These are phyloP conservation scores for Auriscalpium microsporum DNA, from an alignment of 768 basidiomycete species.

Conservation along the genomic window DNA sequence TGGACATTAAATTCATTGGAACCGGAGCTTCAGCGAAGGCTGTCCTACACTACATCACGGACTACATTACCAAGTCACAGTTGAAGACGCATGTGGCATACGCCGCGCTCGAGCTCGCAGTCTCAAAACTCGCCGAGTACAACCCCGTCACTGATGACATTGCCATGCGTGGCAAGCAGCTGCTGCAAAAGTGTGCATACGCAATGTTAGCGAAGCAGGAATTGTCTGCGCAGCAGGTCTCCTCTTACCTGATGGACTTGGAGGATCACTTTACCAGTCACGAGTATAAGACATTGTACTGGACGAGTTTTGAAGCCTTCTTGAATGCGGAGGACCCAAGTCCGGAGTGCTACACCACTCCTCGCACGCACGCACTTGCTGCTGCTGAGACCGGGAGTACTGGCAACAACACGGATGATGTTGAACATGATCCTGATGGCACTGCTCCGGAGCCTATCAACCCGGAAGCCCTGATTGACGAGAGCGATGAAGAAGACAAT, in stretches of 20 bases:
- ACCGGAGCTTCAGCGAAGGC: conserved; percentile 35
- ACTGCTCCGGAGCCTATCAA: too few relatives aligned
- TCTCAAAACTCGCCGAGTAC: conserved; percentile 19
- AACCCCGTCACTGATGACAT: background rate
- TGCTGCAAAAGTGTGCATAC: conserved; percentile 9
- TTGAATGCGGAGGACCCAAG: background rate
- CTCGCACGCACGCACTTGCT: background rate
- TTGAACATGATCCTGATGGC: too few relatives aligned
- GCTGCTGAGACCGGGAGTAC: background rate
- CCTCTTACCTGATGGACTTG: background rate
- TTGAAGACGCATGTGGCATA: conserved; percentile 34
- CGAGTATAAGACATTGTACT: background rate
- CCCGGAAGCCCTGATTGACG: background rate
- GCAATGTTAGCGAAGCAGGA: background rate
- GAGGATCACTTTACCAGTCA: background rate
- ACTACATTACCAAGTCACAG: conserved; percentile 39
- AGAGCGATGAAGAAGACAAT: background rate
- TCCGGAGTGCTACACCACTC: background rate
- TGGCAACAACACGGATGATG: background rate
- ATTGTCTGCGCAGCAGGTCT: background rate
- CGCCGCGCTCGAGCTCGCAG: conserved; percentile 29
- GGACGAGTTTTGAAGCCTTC: background rate
- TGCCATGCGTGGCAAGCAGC: conserved; percentile 14
- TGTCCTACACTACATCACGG: conserved; percentile 36
- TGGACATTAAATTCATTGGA: conserved; percentile 39